Conservation (phyloP, 371 early-diverging fungal genomes). For the Mortierella sp. region DNA sequence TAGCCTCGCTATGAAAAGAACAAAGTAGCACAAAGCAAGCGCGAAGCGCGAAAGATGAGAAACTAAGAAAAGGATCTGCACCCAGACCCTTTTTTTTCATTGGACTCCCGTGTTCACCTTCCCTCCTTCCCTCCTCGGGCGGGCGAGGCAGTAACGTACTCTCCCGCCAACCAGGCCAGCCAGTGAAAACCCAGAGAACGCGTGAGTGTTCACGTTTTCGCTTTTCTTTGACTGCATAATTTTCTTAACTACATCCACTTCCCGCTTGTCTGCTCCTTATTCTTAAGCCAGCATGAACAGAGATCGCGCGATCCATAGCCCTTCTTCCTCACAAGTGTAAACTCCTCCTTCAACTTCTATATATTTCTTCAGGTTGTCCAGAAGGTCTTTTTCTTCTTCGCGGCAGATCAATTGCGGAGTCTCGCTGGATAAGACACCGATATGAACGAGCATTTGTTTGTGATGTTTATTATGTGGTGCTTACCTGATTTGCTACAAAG, state of each 20-base stretch:
- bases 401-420: too few species aligned
- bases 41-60: background rate
- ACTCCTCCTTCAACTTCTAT: too few species aligned
- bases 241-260: background rate
- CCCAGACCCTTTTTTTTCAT: background rate
- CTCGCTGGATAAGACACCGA: too few species aligned
- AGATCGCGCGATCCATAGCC: background rate
- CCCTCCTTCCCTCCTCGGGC: background rate
- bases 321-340: too few species aligned
- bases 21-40: background rate
- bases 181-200: background rate
- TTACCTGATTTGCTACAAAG: background rate
- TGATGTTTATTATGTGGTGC: background rate
- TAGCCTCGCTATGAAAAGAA: background rate
- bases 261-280: background rate
- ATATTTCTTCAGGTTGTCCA: background rate
- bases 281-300: background rate
- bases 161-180: background rate
- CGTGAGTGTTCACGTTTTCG: background rate
- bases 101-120: background rate
- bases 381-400: background rate
- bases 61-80: background rate
- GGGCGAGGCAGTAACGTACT: background rate
- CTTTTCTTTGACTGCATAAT: background rate
- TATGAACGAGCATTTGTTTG: too few species aligned